These are phyloP conservation scores for Acorus gramineus DNA, from an alignment of 106 monocot species.

Conservation along the genomic window DNA sequence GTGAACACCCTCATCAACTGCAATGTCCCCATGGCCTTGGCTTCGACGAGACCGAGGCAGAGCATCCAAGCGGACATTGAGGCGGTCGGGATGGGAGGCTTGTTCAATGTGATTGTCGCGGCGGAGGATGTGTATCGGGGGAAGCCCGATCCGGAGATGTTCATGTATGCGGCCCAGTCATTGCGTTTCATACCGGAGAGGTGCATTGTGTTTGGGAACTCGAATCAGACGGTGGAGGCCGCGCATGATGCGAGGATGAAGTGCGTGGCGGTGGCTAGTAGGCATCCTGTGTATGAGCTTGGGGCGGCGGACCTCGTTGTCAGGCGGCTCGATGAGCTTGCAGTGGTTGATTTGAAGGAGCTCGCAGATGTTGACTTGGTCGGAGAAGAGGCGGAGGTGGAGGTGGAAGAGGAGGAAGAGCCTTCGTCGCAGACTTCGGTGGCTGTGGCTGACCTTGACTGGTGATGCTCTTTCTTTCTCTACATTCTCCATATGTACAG, in stretches of 20 bases:
- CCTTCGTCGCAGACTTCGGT: slow-evolving; percentile 26
- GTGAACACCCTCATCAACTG: slow-evolving; percentile 44
- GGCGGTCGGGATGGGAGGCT: slow-evolving; percentile 42
- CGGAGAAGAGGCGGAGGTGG: slow-evolving; percentile 44
- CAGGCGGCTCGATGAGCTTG: slow-evolving; percentile 59
- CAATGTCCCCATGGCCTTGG: slow-evolving; percentile 73
- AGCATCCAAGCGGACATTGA: slow-evolving; percentile 54
- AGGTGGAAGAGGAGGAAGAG: slow-evolving; percentile 49
- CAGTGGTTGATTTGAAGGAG: slow-evolving; percentile 84
- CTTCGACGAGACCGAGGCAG: slow-evolving; percentile 54
- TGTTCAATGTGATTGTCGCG: slow-evolving; percentile 43
- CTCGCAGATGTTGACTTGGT: slow-evolving; percentile 68
- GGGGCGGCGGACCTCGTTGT: slow-evolving; percentile 79
- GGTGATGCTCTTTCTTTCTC: slow-evolving; percentile 4
- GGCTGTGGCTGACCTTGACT: slow-evolving; percentile 57
- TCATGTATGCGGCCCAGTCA: slow-evolving; percentile 63
- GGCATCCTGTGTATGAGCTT: slow-evolving; percentile 76
- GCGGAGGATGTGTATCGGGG: slow-evolving; percentile 86
- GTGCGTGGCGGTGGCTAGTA: slow-evolving; percentile 86
- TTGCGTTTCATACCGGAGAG: slow-evolving; percentile 70
- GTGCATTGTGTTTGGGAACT: slow-evolving; percentile 93
- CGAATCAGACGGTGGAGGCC: slow-evolving; percentile 83
- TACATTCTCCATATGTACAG: no score
- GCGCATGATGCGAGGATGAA: slow-evolving; percentile 90
- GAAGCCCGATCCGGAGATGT: slow-evolving; percentile 98